Evolutionary conservation across 2,329 filamentous ascomycete genomes (phyloP), one percentile per base, ranked within the genome.

Genomic region (Phyllosticta citriasiana): DNA sequence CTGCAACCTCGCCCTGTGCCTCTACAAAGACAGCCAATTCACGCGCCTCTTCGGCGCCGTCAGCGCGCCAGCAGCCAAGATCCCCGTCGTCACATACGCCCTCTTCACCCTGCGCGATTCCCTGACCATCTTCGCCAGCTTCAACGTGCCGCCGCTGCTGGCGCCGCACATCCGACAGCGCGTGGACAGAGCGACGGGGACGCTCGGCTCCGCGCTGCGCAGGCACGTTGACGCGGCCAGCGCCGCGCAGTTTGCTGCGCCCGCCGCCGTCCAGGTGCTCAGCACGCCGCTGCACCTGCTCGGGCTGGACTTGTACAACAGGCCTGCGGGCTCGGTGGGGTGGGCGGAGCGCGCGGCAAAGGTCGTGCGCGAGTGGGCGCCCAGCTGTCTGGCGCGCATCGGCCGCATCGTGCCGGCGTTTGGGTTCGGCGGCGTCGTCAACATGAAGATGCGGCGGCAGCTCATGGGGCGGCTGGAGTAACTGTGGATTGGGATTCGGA

Each of bases 21-120:
- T 96, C 55, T 91, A 94, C 81, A 97, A 96, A 74, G 92, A 96
- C 76, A 86, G 87, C 68, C 84, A 88, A 63, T 96, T 93, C 73
- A 90, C 90, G 1, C 84, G 85, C 69, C 82, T 96, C 69, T 96
- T 95, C 72, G 89, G 89, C 12, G 84, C 87, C 0, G 72, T 75
- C 3, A 63, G 79, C 73, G 61, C 81, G 75, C 10, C 78, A 80
- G 65, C 74, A 27, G 67, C 77, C 55, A 65, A 78, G 64, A 87
- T 96, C 0, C 86, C 89, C 0, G 74, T 84, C 33, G 79, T 87
- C 1, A 89, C 86, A 8, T 94, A 91, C 74, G 78, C 81, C 0
- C 83, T 96, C 62, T 97, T 96, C 78, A 86, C 89, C 2, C 71
- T 88, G 60, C 85, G 92, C 67, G 92, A 97, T 76, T 90, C 87